Evolutionary conservation across 495 filamentous ascomycete species (phyloP).

Genomic region (Podospora comata): DNA sequence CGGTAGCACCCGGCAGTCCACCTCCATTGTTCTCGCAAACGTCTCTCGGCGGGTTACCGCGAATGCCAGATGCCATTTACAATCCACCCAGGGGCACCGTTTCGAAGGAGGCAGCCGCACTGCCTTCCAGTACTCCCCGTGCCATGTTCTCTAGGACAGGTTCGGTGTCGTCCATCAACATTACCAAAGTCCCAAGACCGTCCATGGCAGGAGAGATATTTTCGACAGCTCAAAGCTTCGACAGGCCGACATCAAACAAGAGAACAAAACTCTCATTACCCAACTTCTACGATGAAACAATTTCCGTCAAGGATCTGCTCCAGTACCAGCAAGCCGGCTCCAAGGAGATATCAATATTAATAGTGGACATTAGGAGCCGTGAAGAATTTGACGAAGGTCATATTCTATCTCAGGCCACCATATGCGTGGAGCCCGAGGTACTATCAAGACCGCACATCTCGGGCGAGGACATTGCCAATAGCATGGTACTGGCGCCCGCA

Average conservation of each 20-base stretch:
- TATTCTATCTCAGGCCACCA: conserved; percentile 72
- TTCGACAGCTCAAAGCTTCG: conserved; percentile 32
- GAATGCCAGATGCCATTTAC: conserved; percentile 80
- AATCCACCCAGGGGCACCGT: conserved; percentile 64
- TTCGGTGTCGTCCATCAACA: conserved; percentile 38
- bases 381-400: conserved; percentile 85
- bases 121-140: conserved; percentile 47
- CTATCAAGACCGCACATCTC: conserved; percentile 71
- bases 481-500: conserved; percentile 74
- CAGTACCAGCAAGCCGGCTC: neutral
- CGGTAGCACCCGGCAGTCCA: conserved; percentile 5
- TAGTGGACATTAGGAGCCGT: conserved; percentile 83
- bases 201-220: conserved; percentile 32
- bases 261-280: conserved; percentile 45
- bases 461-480: conserved; percentile 78
- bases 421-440: conserved; percentile 87
- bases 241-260: conserved; percentile 22
- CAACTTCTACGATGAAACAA: conserved; percentile 48
- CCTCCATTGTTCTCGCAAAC: conserved; percentile 55
- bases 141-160: conserved; percentile 49
- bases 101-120: conserved; percentile 49
- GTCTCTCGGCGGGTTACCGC: conserved; percentile 58
- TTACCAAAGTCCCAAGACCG: conserved; percentile 18
- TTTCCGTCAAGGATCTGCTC: conserved; percentile 51
- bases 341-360: conserved; percentile 53